Evolutionary conservation across 2,329 filamentous ascomycete genomes (phyloP).

Genomic region (Penicillium oxalicum): DNA sequence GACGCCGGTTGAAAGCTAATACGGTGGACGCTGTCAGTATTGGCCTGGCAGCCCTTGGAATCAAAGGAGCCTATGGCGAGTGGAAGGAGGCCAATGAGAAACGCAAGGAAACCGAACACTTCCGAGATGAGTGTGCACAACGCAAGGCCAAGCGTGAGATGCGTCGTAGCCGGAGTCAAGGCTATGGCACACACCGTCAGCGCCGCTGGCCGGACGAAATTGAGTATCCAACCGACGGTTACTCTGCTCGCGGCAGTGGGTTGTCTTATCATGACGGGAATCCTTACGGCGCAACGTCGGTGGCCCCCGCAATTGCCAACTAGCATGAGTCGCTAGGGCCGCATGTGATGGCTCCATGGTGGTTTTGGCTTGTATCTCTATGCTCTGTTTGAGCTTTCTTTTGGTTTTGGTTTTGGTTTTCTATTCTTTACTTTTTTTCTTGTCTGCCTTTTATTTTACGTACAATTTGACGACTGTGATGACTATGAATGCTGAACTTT

Average conservation of each 20-base stretch:
- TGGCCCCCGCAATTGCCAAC: slow-evolving; percentile 14
- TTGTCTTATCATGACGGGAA: slow-evolving; percentile 14
- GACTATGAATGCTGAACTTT: no score
- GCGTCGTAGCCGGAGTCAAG: slow-evolving; percentile 22
- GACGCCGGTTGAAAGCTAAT: slow-evolving; percentile 58
- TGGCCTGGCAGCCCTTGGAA: slow-evolving; percentile 61
- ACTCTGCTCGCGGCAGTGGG: not conserved
- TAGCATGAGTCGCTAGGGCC: slow-evolving; percentile 4
- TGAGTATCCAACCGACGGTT: slow-evolving; percentile 14
- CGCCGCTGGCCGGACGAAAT: slow-evolving; percentile 29
- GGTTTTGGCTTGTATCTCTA: not conserved
- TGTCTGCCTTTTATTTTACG: no score
- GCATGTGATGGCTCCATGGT: no score
- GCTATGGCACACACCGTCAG: not conserved
- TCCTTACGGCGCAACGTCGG: slow-evolving; percentile 10
- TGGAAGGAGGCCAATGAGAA: slow-evolving; percentile 64
- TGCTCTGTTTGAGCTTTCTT: no score
- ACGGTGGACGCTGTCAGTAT: slow-evolving; percentile 60
- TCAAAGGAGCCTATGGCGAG: slow-evolving; percentile 60
- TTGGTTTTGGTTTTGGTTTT: no score
- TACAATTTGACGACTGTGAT: no score
- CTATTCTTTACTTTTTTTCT: no score
- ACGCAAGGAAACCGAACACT: slow-evolving; percentile 50
- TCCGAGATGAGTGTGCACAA: slow-evolving; percentile 44
- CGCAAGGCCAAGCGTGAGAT: slow-evolving; percentile 46